Evolutionary conservation across 495 filamentous ascomycete species (phyloP), one percentile per base, ranked within the genome.

Genomic region (Neurospora cerealis): DNA sequence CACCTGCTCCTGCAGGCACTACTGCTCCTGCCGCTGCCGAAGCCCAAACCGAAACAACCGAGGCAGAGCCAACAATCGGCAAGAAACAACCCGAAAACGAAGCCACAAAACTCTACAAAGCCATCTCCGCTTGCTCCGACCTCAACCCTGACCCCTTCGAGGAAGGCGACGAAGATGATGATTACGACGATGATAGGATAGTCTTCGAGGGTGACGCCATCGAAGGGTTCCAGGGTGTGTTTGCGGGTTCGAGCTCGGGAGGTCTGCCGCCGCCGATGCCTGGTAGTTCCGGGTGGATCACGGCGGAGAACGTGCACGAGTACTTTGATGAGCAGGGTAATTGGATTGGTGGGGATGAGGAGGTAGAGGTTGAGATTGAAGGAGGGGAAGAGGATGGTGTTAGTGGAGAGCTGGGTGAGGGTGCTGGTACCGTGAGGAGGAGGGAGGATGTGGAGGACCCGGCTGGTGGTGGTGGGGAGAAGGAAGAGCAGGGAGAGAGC

Each of bases 271-370:
- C 92, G 15, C 90, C 92, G 5, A 87, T 96, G 80, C 93, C 92
- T 2, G 94, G 95, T 13, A 95, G 93, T 78, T 90, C 89, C 0
- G 94, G 94, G 3, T 99, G 96, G 96, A 98, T 99, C 75, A 99
- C 96, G 21, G 92, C 94, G 17, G 96, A 98, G 71, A 99, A 99
- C 81, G 92, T 97, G 80, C 87, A 91, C 70, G 89, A 97, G 78
- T 97, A 81, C 71, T 88, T 89, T 75, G 86, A 89, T 70, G 84
- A 76, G 24, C 83, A 88, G 0, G 87, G 87, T 5, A 88, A 88
- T 46, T 89, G 85, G 85, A 87, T 87, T 75, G 86, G 85, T 10
- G 76, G 75, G 0, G 79, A 71, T 4, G 71, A 74, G 6, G 38
- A 72, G 32, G 71, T 34, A 3, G 42, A 60, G 62, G 21, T 60